phyloP scores from a whole-genome alignment of 176 grass and related monocot species.

The Carex myosuroides region DNA sequence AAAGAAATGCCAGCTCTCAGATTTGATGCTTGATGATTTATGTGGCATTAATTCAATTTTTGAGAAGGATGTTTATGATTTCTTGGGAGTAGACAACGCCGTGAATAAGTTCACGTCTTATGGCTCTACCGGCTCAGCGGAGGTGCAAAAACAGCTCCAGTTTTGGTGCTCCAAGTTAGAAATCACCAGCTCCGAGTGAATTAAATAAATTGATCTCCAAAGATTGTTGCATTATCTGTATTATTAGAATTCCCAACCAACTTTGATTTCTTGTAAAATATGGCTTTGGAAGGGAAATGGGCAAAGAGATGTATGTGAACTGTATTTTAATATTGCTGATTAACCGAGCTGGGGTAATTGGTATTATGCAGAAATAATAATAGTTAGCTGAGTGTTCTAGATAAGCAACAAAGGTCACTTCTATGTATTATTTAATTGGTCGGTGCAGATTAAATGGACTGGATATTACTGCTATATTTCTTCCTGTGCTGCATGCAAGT shows the following conservation, averaged over 20 bases:
- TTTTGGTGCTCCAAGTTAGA: constrained; percentile 56
- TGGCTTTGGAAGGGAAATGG: background rate
- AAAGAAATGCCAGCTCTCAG: constrained; percentile 72
- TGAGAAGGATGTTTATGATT: constrained; percentile 69
- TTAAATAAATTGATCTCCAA: background rate
- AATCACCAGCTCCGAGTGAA: constrained; percentile 14
- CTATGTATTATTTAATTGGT: background rate
- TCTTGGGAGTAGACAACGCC: constrained; percentile 68
- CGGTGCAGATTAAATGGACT: background rate
- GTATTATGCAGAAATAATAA: background rate
- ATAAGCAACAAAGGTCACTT: background rate
- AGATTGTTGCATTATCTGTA: background rate
- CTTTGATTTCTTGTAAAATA: background rate
- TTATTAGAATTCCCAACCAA: background rate
- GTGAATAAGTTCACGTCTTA: constrained; percentile 87
- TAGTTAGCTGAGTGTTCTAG: background rate
- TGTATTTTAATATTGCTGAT: background rate
- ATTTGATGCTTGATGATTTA: constrained; percentile 60
- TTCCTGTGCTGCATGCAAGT: too few relatives aligned
- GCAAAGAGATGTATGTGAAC: background rate
- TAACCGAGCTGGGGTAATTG: background rate
- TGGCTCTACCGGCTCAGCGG: constrained; percentile 65
- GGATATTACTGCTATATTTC: too few relatives aligned
- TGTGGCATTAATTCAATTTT: constrained; percentile 59
- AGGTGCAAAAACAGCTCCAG: constrained; percentile 64